Percentiles rank a stretch among this genome's conserved stretches.
Conservation (phyloP, 2,329 filamentous ascomycete genomes). For the Chaetomium sp. region DNA sequence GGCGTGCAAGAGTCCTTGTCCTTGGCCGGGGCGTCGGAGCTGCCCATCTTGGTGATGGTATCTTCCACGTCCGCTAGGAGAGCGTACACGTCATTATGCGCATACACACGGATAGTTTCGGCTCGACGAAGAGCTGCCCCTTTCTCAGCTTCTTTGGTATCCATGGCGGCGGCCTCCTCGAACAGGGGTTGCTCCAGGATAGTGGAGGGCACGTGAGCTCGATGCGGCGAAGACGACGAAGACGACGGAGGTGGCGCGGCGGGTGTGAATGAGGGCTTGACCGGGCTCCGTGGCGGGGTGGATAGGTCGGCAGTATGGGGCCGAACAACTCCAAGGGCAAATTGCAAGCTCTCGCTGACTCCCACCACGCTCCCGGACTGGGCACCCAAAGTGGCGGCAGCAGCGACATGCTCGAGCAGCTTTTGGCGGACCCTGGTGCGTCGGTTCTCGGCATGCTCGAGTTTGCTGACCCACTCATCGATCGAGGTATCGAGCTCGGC, state of each 20-base stretch:
- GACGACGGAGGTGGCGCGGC: slow-evolving; percentile 45
- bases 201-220: slow-evolving; percentile 58
- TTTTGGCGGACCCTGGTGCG: slow-evolving; percentile 76
- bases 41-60: slow-evolving; percentile 54
- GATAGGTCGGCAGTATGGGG: slow-evolving; percentile 48
- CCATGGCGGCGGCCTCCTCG: slow-evolving; percentile 46
- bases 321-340: slow-evolving; percentile 46
- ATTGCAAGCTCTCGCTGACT: slow-evolving; percentile 47
- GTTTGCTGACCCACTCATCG: slow-evolving; percentile 77
- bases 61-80: slow-evolving; percentile 68
- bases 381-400: slow-evolving; percentile 59
- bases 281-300: slow-evolving; percentile 62
- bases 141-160: slow-evolving; percentile 30
- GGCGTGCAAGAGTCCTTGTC: slow-evolving; percentile 35
- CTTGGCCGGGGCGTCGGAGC: slow-evolving; percentile 40
- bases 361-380: slow-evolving; percentile 37
- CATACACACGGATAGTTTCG: slow-evolving; percentile 70
- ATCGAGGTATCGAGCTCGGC: slow-evolving; percentile 76
- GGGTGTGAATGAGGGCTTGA: slow-evolving; percentile 45
- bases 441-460: slow-evolving; percentile 79
- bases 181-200: slow-evolving; percentile 55
- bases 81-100: slow-evolving; percentile 66
- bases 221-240: slow-evolving; percentile 53
- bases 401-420: slow-evolving; percentile 78
- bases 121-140: slow-evolving; percentile 46